Evolutionary conservation across 768 basidiomycete species (phyloP), one percentile per base, ranked within the genome.

Genomic region (Boletus pseudopeckii): DNA sequence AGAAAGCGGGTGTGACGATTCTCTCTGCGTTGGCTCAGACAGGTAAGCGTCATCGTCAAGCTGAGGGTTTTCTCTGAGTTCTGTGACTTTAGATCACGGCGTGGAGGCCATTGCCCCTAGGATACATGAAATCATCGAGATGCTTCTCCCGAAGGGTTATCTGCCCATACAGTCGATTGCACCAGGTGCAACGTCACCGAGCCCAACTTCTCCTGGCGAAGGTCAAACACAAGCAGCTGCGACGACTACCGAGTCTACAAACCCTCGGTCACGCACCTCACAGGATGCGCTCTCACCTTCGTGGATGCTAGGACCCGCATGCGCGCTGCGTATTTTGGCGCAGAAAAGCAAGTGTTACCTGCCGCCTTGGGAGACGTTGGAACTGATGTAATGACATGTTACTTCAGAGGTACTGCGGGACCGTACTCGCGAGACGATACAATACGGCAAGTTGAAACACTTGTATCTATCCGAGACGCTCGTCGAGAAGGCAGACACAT

Each of bases 301-400:
- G 4, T 48, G 49, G 56, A 60, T 66, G 63, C 17, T 66, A 49
- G 65, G 65, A 34, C 63, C 65, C 5, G 58, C 65, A 18, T 66
- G 58, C 28, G 65, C 63, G 13, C 30, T 66, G 40, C 58, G 60
- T 7, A 58, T 52, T 9, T 49, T 66, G 18, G 61, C 61, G 7
- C 60, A 54, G 33, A 46, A 55, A 28, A 11, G 64, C 10, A 46
- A 54, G 56, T 55, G 10, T 49, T 47, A 0, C 15, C 7, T 15
- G 1, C 5, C n/a, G 13, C 36, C 26, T 39, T 24, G 0, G n/a
- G 5, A 6, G 18, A 24, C 8, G 9, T 11, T 13, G 11, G 9
- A 43, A 32, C 44, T 62, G 37, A 65, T n/a, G 0, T 18, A 3
- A 20, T 30, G 14, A 20, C 28, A 6, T 18, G 6, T 38, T 17